A percentile compares a stretch with the other conserved stretches of the same genome.
Evolutionary conservation across 371 early-diverging fungal species (phyloP).

Genomic region (Rhizomucor pusillus): DNA sequence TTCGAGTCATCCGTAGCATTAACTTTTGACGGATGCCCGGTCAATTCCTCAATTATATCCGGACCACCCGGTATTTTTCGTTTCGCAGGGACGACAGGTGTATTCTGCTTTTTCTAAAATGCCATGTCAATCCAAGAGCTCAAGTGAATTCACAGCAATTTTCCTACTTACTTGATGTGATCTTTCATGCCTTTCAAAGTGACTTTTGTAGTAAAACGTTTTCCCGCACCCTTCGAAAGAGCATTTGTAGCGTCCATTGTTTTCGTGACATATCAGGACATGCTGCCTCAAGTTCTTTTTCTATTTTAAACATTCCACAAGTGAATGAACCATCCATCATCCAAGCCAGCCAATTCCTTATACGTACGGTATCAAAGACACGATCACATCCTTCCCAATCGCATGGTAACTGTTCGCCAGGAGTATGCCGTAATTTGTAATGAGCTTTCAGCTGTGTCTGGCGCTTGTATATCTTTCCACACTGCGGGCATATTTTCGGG

Average conservation of each 20-base stretch:
- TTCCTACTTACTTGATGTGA: constrained; percentile 23
- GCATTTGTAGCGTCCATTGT: constrained; percentile 35
- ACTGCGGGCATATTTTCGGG: constrained; percentile 45
- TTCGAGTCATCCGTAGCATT: constrained; percentile 8
- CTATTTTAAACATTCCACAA: constrained; percentile 4
- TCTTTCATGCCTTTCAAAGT: constrained; percentile 45
- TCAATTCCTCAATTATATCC: constrained; percentile 4
- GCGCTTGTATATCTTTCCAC: constrained; percentile 47
- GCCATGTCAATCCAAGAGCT: no score
- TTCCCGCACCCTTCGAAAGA: constrained; percentile 43
- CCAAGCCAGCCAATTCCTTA: constrained; percentile 22
- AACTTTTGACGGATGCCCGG: constrained; percentile 10
- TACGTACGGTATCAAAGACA: constrained; percentile 19
- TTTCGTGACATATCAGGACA: constrained; percentile 41
- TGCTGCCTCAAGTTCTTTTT: constrained; percentile 25
- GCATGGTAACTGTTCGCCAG: constrained; percentile 29
- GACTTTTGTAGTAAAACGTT: constrained; percentile 57
- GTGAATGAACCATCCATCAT: neutral
- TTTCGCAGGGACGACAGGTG: no score
- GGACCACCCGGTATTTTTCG: constrained; percentile 1
- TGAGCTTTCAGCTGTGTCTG: constrained; percentile 38
- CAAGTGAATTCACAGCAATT: no score
- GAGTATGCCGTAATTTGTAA: constrained; percentile 35
- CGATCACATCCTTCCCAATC: constrained; percentile 43
- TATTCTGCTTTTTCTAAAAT: constrained; percentile 7